Conservation (phyloP, 1,284 basidiomycete genomes). For the Moniliella sp. region DNA sequence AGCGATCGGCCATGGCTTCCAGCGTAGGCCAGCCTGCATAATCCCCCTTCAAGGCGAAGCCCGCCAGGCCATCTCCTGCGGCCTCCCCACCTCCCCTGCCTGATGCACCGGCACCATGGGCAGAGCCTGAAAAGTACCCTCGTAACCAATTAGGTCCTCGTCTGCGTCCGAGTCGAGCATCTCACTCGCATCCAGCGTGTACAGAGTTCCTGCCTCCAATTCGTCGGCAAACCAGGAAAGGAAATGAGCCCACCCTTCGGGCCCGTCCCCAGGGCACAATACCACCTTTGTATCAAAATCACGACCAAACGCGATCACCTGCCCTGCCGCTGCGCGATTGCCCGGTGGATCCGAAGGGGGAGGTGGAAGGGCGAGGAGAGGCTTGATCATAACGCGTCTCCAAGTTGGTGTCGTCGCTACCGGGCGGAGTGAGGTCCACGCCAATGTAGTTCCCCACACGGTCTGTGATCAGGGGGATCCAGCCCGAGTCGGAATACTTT, state of each 20-base stretch:
- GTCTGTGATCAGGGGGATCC: conserved; percentile 83
- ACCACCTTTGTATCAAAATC: conserved; percentile 97
- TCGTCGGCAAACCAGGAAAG: conserved; percentile 78
- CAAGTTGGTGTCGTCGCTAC: not conserved
- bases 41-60: conserved; percentile 20
- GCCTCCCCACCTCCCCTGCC: conserved; percentile 20
- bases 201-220: conserved; percentile 55
- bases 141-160: conserved; percentile 28
- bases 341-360: too few relatives aligned
- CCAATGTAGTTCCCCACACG: conserved; percentile 89
- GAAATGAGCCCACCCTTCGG: conserved; percentile 83
- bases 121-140: conserved; percentile 24
- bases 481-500: conserved; percentile 77
- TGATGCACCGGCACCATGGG: conserved; percentile 11
- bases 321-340: conserved; percentile 49
- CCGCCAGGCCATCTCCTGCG: conserved; percentile 17
- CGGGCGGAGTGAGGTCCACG: conserved; percentile 73
- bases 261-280: conserved; percentile 49
- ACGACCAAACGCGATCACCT: conserved; percentile 88
- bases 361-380: too few relatives aligned
- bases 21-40: conserved; percentile 29
- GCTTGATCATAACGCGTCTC: too few relatives aligned
- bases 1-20: conserved; percentile 30
- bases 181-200: conserved; percentile 12
- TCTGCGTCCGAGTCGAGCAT: conserved; percentile 11